Evolutionary conservation across 1,284 basidiomycete species (phyloP), one percentile per base, ranked within the genome.

Genomic region (Malassezia brasiliensis): DNA sequence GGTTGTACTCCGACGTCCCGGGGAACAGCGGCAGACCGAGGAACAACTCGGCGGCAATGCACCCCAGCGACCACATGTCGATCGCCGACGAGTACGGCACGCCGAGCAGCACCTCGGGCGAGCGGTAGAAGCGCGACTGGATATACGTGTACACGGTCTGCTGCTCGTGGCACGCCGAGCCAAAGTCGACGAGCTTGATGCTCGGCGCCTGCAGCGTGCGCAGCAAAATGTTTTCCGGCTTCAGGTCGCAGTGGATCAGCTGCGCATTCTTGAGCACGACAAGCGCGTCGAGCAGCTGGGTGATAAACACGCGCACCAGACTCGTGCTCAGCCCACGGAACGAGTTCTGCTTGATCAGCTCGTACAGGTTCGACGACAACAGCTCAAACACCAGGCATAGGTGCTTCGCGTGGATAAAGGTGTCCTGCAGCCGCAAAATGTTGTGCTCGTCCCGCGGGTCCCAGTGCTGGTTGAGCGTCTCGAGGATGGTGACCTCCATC

Each of bases 111-210:
- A 99, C 94, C 78, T 99, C 94, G 5, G 93, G 94, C 4, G 89
- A 94, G 38, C 94, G 87, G 75, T 99, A 99, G 79, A 98, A 98
- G 47, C 93, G 83, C 9, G 91, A 96, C 75, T 98, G 93, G 74
- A 99, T 98, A 77, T 99, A 99, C 2, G 94, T 98, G 76, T 98
- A 98, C 42, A 98, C 91, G 5, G 93, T 99, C 77, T 96, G 90
- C 67, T 89, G 85, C 77, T 96, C 94, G 76, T 96, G 90, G 75
- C 94, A 98, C 17, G 93, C 90, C 17, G 91, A 96, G 47, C 93
- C 94, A 77, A 96, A 98, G 78, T 99, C 93, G 74, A 99, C 96
- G 55, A 98, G 87, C 78, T 98, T 98, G 80, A 98, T 96, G 75
- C 90, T 86, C 1, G 94, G 94, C 30, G 91, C 91, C 80, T 96